Evolutionary conservation across 108 stramenopile species (phyloP), one percentile per base, ranked within the genome.

Genomic region (Heterococcus sp.): DNA sequence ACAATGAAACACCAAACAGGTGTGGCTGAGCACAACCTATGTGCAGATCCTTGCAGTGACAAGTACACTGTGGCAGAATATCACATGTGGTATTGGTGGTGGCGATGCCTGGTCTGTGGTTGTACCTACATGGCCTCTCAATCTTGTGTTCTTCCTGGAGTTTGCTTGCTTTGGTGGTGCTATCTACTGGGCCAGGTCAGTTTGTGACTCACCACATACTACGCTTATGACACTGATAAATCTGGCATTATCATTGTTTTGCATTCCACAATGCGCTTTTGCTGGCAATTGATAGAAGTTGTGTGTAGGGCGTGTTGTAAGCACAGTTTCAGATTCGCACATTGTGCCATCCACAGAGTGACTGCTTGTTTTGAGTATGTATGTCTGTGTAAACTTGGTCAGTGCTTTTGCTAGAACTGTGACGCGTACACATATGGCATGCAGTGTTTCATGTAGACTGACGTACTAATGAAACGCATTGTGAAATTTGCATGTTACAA

Each of bases 41-140:
- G 79, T 81, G 32, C 79, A 81, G 72, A 66, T 81, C 58, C 73
- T 67, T 39, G 79, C 79, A 1, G 72, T 81, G 72, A 36, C 73
- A 0, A 66, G 66, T 66, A 72, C 73, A 65, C 26, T 68, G 32
- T 81, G 79, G 79, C 72, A 71, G 29, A 63, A 32, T 37, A 65
- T 81, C 2, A 46, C 14, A 33, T 72, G 71, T 2, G n/a, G n/a
- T n/a, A 38, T 32, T 1, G 73, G 68, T 38, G 72, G 37, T 3
- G 79, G 73, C 36, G 39, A 81, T 66, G 79, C 79, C 0, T 81
- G 79, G 79, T 71, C 72, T 8, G 79, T 72, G 31, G 68, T 68
- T 37, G 79, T 70, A 11, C 79, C 79, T 2, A 70, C 69, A 1
- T 81, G 79, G 79, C 79, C 79, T 21, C 79, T 81, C 37, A 63